phyloP scores from a whole-genome alignment of 805 yeast species.

The Komagataella ulmi region DNA sequence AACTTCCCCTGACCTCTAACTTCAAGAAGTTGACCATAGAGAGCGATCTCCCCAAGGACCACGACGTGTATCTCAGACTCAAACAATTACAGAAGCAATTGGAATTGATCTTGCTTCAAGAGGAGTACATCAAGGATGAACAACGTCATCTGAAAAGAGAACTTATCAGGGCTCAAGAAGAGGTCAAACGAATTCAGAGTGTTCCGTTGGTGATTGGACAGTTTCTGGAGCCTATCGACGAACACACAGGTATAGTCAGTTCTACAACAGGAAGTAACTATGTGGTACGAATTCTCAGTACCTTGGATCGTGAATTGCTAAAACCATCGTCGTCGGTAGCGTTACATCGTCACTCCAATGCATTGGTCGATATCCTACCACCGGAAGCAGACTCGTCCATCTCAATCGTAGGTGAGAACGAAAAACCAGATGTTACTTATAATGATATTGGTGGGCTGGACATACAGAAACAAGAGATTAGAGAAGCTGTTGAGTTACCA shows the following conservation, averaged over 20 bases:
- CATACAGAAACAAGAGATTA: constrained; percentile 97
- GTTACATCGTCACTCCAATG: constrained; percentile 95
- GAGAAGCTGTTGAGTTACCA: constrained; percentile 97
- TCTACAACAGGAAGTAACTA: constrained; percentile 97
- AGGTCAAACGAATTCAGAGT: constrained; percentile 92
- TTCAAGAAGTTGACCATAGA: not conserved
- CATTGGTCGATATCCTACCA: constrained; percentile 91
- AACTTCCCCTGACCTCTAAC: constrained; percentile 12
- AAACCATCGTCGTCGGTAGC: constrained; percentile 96
- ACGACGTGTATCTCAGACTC: constrained; percentile 70
- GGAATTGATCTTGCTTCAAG: constrained; percentile 77
- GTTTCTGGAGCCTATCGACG: constrained; percentile 94
- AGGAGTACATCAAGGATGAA: constrained; percentile 95
- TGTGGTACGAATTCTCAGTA: constrained; percentile 88
- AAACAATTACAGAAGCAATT: constrained; percentile 86
- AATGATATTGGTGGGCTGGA: constrained; percentile 98
- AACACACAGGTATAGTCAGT: constrained; percentile 90
- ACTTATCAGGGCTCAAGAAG: constrained; percentile 93
- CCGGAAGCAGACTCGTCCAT: constrained; percentile 98
- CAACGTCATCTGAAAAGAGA: constrained; percentile 94
- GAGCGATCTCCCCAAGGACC: constrained; percentile 13
- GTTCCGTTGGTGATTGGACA: constrained; percentile 98
- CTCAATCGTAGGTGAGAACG: constrained; percentile 87
- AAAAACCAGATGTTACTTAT: constrained; percentile 84
- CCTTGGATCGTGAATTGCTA: constrained; percentile 86